Evolutionary conservation across 2,329 filamentous ascomycete genomes (phyloP).

Genomic region (Stagonosporopsis rhizophila): DNA sequence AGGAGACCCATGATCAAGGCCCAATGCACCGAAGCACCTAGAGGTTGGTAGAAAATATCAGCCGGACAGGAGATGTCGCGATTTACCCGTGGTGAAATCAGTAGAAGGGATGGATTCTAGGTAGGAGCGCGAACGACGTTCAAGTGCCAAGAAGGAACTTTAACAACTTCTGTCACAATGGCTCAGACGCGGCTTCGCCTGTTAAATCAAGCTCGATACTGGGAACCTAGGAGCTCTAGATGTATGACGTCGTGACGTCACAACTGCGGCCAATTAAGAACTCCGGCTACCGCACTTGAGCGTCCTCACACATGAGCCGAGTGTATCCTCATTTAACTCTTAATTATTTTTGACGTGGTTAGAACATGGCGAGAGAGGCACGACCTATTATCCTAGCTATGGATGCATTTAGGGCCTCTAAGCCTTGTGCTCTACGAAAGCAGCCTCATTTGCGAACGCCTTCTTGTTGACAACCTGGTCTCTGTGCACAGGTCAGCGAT

Average conservation of each 20-base stretch:
- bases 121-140: not conserved
- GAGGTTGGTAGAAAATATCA: not conserved
- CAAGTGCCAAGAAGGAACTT: not conserved
- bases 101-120: not conserved
- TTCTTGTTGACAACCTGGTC: slow-evolving; percentile 30
- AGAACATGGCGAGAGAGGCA: no score
- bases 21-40: not conserved
- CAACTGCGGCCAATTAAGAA: slow-evolving; percentile 1
- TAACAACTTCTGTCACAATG: not conserved
- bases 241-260: slow-evolving; percentile 18
- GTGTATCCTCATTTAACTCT: not conserved
- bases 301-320: not conserved
- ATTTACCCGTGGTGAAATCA: not conserved
- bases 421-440: slow-evolving; percentile 28
- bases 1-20: slow-evolving; percentile 4
- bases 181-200: not conserved
- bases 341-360: no score
- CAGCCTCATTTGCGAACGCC: slow-evolving; percentile 34
- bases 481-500: slow-evolving; percentile 19
- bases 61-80: not conserved
- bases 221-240: not conserved
- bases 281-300: not conserved
- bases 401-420: not conserved
- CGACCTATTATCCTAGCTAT: not conserved
- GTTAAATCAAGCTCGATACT: slow-evolving; percentile 3